Evolutionary conservation across 768 basidiomycete genomes (phyloP).

Genomic region (Rhizopogon rudus): DNA sequence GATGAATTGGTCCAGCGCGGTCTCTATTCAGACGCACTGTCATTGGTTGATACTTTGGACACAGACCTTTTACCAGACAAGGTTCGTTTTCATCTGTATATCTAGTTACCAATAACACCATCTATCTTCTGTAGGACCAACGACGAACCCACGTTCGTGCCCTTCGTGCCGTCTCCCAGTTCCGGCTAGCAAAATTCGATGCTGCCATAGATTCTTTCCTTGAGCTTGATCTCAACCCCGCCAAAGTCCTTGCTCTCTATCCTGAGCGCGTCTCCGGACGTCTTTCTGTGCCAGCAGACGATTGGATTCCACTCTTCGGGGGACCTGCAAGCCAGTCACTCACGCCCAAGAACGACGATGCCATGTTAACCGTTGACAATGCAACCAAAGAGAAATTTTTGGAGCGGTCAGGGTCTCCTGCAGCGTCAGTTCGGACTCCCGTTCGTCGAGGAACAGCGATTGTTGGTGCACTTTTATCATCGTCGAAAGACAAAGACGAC

Average conservation of each 20-base stretch:
- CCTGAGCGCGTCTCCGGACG: constrained; percentile 78
- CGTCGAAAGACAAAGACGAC: constrained; percentile 48
- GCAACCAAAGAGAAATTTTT: constrained; percentile 22
- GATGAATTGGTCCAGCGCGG: constrained; percentile 74
- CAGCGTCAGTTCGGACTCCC: constrained; percentile 38
- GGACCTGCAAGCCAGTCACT: constrained; percentile 43
- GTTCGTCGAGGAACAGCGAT: constrained; percentile 42
- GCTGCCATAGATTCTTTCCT: constrained; percentile 84
- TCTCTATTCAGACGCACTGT: constrained; percentile 74
- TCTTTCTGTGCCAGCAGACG: constrained; percentile 58
- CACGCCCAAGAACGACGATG: constrained; percentile 20
- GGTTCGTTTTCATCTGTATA: constrained; percentile 31
- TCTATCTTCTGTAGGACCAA: constrained; percentile 37
- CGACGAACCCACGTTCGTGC: constrained; percentile 57
- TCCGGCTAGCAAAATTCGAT: constrained; percentile 64
- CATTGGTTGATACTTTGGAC: constrained; percentile 69
- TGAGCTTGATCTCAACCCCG: constrained; percentile 86
- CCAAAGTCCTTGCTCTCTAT: constrained; percentile 89
- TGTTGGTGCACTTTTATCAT: constrained; percentile 43
- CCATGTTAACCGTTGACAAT: constrained; percentile 20
- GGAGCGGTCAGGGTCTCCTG: constrained; percentile 28
- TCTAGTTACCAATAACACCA: neutral
- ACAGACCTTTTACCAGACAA: constrained; percentile 56
- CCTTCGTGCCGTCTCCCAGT: constrained; percentile 76
- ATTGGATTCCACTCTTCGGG: constrained; percentile 82